Evolutionary conservation across 352 stramenopile species (phyloP).

Genomic region (Phytophthora chlamydospora): DNA sequence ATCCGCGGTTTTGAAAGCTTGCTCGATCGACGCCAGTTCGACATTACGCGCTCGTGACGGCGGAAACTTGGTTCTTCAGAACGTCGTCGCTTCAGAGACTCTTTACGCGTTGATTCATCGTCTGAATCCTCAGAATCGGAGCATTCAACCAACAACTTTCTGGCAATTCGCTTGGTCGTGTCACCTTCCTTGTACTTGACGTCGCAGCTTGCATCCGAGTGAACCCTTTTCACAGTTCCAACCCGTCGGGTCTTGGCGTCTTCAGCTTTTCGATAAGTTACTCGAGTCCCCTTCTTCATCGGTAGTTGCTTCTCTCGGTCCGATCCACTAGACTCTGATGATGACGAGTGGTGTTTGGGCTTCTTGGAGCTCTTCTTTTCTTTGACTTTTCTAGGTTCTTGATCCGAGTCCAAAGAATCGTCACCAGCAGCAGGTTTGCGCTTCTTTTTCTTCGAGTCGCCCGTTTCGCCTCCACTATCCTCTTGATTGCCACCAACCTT

Average conservation of each 20-base stretch:
- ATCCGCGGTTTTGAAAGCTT: slow-evolving; percentile 44
- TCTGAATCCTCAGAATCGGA: slow-evolving; percentile 46
- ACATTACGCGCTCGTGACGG: slow-evolving; percentile 39
- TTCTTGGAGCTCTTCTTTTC: slow-evolving; percentile 22
- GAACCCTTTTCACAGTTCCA: slow-evolving; percentile 42
- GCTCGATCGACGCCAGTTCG: slow-evolving; percentile 46
- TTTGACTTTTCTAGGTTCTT: slow-evolving; percentile 15
- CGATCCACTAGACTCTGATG: slow-evolving; percentile 26
- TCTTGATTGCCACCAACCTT: slow-evolving; percentile 9
- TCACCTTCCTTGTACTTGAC: slow-evolving; percentile 69
- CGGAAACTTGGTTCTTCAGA: slow-evolving; percentile 22
- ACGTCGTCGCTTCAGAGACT: not conserved
- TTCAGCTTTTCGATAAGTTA: slow-evolving; percentile 49
- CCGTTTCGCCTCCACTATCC: slow-evolving; percentile 8
- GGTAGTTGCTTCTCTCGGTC: slow-evolving; percentile 10
- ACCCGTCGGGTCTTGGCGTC: slow-evolving; percentile 37
- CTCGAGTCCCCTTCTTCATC: slow-evolving; percentile 35
- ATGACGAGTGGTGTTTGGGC: slow-evolving; percentile 9
- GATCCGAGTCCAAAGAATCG: slow-evolving; percentile 20
- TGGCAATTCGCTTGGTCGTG: slow-evolving; percentile 37
- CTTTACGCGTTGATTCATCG: slow-evolving; percentile 11
- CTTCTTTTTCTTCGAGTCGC: slow-evolving; percentile 14
- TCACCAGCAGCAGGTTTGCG: not conserved
- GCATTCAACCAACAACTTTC: slow-evolving; percentile 26
- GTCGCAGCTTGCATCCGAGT: slow-evolving; percentile 65